phyloP scores from a whole-genome alignment of 2,329 filamentous ascomycete species.

The Ophiostoma triangulosporum region DNA sequence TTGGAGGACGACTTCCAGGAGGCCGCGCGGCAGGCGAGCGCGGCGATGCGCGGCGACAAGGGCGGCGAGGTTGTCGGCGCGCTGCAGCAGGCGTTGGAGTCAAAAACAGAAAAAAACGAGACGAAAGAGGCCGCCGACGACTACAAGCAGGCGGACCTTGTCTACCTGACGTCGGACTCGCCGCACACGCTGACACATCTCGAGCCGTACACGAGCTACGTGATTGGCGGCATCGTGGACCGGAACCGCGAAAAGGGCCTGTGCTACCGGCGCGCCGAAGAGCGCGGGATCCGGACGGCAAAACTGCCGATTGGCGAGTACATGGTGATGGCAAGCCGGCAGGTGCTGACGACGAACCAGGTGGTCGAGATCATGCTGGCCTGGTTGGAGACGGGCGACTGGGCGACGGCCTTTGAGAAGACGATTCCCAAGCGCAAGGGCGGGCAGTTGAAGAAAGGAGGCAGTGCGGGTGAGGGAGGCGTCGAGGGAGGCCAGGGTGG shows the following conservation, averaged over 20 bases:
- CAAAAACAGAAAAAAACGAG: too few relatives aligned
- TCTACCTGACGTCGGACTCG: constrained; percentile 91
- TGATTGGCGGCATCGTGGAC: constrained; percentile 89
- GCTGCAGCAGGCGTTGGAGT: constrained; percentile 25
- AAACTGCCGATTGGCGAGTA: constrained; percentile 92
- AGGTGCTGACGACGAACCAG: constrained; percentile 86
- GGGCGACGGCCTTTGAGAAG: constrained; percentile 76
- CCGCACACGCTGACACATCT: constrained; percentile 68
- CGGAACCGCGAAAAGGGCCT: constrained; percentile 93
- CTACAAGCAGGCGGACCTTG: constrained; percentile 33
- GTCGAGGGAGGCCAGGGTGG: constrained; percentile 7
- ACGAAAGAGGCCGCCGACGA: constrained; percentile 1
- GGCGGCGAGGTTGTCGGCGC: constrained; percentile 47
- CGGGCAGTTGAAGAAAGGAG: constrained; percentile 41
- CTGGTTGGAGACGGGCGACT: constrained; percentile 83
- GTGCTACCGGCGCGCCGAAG: constrained; percentile 70
- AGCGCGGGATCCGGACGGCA: constrained; percentile 69
- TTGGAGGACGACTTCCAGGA: constrained; percentile 60
- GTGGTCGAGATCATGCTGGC: constrained; percentile 92
- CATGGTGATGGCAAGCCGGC: constrained; percentile 76
- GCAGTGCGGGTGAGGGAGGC: constrained; percentile 3
- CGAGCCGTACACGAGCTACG: constrained; percentile 79
- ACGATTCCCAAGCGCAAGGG: constrained; percentile 89
- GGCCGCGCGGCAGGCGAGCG: constrained; percentile 51
- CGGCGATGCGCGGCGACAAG: constrained; percentile 46